Percentiles rank a stretch among this genome's conserved stretches.
Evolutionary conservation across 176 grass and related monocot species (phyloP).

Genomic region (Alopecurus myosuroides): DNA sequence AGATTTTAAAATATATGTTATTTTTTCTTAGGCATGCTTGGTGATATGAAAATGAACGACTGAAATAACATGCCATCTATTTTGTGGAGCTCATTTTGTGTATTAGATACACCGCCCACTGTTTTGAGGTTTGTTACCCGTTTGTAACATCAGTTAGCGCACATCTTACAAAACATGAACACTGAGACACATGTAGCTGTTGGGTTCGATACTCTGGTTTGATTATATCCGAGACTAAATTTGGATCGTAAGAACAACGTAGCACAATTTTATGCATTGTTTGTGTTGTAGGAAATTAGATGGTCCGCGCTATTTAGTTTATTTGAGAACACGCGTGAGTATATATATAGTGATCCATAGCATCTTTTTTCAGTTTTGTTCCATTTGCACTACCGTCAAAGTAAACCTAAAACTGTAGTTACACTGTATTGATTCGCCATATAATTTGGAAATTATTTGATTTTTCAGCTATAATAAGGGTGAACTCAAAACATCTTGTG

Average conservation of each 20-base stretch:
- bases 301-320: not conserved
- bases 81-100: not conserved
- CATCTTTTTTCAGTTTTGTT: too few relatives aligned
- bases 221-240: not conserved
- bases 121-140: not conserved
- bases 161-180: not conserved
- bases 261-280: not conserved
- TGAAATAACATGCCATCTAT: not conserved
- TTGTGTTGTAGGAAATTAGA: not conserved
- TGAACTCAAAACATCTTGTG: not conserved
- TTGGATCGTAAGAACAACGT: not conserved
- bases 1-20: too few relatives aligned
- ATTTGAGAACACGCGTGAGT: too few relatives aligned
- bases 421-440: too few relatives aligned
- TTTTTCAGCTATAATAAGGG: not conserved
- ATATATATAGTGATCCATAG: too few relatives aligned
- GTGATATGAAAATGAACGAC: too few relatives aligned
- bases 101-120: not conserved
- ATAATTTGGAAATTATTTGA: not conserved
- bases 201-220: not conserved
- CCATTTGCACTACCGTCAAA: too few relatives aligned
- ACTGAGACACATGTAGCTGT: too few relatives aligned
- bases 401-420: too few relatives aligned
- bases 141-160: not conserved
- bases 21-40: too few relatives aligned